A percentile compares a stretch with the other conserved stretches of the same genome.
Conservation (phyloP, 495 filamentous ascomycete genomes). For the Neurospora sp. region DNA sequence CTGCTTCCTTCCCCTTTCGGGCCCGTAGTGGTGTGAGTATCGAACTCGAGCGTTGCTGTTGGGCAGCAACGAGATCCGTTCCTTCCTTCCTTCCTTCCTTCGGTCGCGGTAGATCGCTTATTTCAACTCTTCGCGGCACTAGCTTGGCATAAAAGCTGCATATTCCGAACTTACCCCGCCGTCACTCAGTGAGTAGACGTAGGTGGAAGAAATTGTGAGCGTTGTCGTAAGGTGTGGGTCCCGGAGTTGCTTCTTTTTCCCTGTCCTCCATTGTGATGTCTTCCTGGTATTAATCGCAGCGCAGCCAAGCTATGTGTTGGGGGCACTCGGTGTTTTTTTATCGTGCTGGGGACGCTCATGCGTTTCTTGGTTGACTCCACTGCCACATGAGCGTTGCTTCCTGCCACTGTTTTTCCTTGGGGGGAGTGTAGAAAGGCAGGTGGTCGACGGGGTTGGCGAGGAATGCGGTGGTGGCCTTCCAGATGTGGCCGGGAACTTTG, state of each 20-base stretch:
- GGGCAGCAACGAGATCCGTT: too few species aligned
- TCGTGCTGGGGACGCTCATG: not conserved
- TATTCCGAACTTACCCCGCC: not conserved
- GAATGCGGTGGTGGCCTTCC: not conserved
- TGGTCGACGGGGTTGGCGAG: not conserved
- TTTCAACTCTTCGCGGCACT: not conserved
- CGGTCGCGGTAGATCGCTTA: too few species aligned
- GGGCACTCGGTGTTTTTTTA: not conserved
- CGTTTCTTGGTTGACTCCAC: not conserved
- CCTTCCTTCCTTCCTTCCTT: too few species aligned
- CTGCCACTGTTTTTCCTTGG: not conserved
- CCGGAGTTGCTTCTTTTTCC: not conserved
- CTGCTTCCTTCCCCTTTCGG: not conserved
- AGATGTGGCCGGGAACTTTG: not conserved
- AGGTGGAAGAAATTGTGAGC: not conserved
- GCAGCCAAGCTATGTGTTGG: not conserved
- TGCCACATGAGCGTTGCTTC: not conserved
- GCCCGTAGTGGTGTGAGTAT: not conserved
- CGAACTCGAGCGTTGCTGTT: not conserved
- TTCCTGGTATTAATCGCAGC: not conserved
- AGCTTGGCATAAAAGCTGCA: not conserved
- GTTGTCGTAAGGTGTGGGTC: not conserved
- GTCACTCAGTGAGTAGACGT: not conserved
- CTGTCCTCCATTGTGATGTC: not conserved
- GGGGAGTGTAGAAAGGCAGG: not conserved